phyloP scores from a whole-genome alignment of 768 basidiomycete species.

The Chiua virens region DNA sequence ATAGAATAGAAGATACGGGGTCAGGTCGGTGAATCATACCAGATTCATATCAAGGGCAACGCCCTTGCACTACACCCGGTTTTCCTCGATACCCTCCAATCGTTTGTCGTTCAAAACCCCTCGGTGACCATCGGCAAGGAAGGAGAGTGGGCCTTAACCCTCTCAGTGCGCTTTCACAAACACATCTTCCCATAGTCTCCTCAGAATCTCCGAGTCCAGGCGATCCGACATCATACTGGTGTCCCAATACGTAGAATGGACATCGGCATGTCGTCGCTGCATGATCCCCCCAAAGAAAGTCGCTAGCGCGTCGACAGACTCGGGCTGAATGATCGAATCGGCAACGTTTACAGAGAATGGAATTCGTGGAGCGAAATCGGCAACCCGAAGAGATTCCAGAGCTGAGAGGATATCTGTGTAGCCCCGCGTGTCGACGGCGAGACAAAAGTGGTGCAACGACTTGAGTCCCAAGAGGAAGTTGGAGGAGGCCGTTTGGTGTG shows the following conservation, averaged over 20 bases:
- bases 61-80: too few species aligned
- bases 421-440: slow-evolving; percentile 12
- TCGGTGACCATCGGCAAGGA: not conserved
- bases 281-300: slow-evolving; percentile 17
- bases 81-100: too few species aligned
- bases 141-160: not conserved
- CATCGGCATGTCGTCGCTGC: not conserved
- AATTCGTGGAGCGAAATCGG: not conserved
- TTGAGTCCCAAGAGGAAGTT: slow-evolving; percentile 9
- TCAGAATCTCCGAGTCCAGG: slow-evolving; percentile 13
- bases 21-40: not conserved
- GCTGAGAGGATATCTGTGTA: not conserved
- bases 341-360: slow-evolving; percentile 15
- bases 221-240: slow-evolving; percentile 9
- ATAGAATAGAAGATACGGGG: not conserved
- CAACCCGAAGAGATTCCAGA: not conserved
- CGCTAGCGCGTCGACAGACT: slow-evolving; percentile 14
- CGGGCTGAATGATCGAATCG: slow-evolving; percentile 16
- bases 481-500: slow-evolving; percentile 18
- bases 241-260: slow-evolving; percentile 8
- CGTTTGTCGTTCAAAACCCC: not conserved
- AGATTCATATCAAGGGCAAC: too few species aligned
- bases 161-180: slow-evolving; percentile 14
- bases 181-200: slow-evolving; percentile 18
- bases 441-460: not conserved